Conservation (phyloP, 2,329 filamentous ascomycete species). For the Fusarium sp. region DNA sequence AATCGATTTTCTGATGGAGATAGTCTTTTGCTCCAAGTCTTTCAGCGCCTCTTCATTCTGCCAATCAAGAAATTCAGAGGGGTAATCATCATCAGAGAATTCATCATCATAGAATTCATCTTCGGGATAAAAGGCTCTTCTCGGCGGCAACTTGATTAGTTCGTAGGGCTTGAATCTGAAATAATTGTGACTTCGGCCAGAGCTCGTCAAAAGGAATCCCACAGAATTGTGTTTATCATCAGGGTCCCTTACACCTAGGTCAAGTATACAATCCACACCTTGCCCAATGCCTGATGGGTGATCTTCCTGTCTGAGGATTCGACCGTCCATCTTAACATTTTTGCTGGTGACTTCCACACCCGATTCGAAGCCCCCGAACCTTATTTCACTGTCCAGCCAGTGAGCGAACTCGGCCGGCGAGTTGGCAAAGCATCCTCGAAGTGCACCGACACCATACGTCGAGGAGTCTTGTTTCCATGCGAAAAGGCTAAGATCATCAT, state of each 20-base stretch:
- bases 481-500: not conserved
- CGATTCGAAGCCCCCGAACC: too few species aligned
- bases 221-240: fast-evolving
- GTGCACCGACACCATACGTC: fast-evolving
- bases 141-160: not conserved
- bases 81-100: too few species aligned
- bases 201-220: not conserved
- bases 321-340: not conserved
- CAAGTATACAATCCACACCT: not conserved
- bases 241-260: not conserved
- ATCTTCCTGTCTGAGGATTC: not conserved
- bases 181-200: fast-evolving
- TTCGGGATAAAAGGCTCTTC: fast-evolving
- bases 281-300: fast-evolving
- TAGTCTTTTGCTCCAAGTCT: not conserved
- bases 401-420: not conserved
- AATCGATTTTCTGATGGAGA: not conserved
- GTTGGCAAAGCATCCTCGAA: not conserved
- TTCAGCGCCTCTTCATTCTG: fast-evolving
- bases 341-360: not conserved
- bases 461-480: not conserved
- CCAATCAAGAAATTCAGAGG: too few species aligned
- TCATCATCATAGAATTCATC: too few species aligned
- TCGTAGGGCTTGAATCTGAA: not conserved
- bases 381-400: fast-evolving